Evolutionary conservation across 1,139 yeast species (phyloP), one percentile per base, ranked within the genome.

Genomic region (Geotrichum histeridarum): DNA sequence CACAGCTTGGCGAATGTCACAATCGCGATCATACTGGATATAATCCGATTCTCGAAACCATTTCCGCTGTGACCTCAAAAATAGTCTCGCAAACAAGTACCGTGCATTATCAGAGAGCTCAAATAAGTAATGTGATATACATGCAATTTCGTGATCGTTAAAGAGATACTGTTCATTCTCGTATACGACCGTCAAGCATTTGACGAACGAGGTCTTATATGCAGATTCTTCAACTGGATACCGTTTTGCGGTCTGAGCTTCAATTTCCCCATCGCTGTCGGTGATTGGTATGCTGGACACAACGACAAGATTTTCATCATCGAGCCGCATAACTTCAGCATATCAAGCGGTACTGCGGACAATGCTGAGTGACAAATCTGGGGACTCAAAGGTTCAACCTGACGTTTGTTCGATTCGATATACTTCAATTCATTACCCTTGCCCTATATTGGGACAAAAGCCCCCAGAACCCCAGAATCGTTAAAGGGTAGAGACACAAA

Each of bases 221-320:
- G 50, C 49, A 6, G 55, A 53, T n/a, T 53, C 48, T 33, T 48
- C 55, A 17, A 53, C 43, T 4, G 55, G 52, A 33, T 42, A 53
- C 32, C 55, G 36, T 38, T 48, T 47, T 22, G 39, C 27, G 27
- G 27, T 3, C 27, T 22, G 27, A 22, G 27, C 27, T 22, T 22
- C 27, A 5, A 22, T 22, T 22, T 22, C 27, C 27, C 27, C 27
- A 22, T 22, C 27, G 27, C 27, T 22, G 27, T 22, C 27, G 5
- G 3, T 5, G 27, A 22, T 22, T 22, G 27, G 27, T 22, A 22
- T 22, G 27, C 27, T 22, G 27, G 27, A 22, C 27, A 22, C 27
- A 22, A 22, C 27, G 27, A 22, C 27, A 22, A 22, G n/a, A 2
- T n/a, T 37, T 14, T 37, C 17, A n/a, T 37, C 39, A n/a, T 37